Conservation (phyloP, 441 rosid species). For the Populus hybrid region DNA sequence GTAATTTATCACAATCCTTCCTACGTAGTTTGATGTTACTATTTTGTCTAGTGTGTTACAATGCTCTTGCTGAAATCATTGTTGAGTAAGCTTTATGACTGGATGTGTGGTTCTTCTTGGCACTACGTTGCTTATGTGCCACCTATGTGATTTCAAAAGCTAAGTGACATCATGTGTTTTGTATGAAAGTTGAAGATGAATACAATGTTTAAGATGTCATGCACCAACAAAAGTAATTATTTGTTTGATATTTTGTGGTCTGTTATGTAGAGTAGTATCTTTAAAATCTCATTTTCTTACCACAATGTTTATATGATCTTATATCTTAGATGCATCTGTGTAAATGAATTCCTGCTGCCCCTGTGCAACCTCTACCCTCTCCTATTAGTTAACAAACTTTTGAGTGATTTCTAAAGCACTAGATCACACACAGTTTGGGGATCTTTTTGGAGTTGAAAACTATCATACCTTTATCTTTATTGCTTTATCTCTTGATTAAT, state of each 20-base stretch:
- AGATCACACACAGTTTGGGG: background rate
- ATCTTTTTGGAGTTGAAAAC: background rate
- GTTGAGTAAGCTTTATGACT: conserved; percentile 1
- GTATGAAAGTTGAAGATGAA: background rate
- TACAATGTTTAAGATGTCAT: background rate
- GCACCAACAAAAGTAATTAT: background rate
- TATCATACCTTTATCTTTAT: background rate
- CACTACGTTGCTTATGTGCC: background rate
- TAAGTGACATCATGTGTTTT: background rate
- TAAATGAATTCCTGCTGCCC: background rate
- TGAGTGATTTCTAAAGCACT: background rate
- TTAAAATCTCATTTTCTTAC: background rate
- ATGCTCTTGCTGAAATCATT: conserved; percentile 8
- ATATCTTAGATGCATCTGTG: background rate
- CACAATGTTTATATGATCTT: background rate
- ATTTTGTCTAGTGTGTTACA: conserved; percentile 1
- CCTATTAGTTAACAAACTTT: background rate
- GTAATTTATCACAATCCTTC: conserved; percentile 33
- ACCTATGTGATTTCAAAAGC: background rate
- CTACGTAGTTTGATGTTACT: conserved; percentile 7
- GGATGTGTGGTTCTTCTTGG: conserved; percentile 9
- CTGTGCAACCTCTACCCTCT: background rate
- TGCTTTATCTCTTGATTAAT: background rate
- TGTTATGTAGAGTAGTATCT: background rate
- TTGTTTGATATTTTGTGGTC: background rate